Base-by-base conservation (phyloP, 2,329 filamentous ascomycete species). In the Lachnellula suecica region DNA sequence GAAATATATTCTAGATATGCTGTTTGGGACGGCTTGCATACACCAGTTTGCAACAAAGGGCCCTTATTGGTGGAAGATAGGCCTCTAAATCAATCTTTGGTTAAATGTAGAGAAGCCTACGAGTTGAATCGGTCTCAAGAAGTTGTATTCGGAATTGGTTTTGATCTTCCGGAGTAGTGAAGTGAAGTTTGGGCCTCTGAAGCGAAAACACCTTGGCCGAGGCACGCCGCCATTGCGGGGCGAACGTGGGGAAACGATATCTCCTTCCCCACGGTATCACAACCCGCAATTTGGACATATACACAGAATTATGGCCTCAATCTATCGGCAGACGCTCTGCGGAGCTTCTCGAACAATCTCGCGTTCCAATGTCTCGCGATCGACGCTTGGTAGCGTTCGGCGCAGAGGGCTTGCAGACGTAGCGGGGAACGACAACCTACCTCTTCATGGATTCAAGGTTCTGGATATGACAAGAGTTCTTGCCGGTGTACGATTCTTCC, bases 381-480 rank as follows among this genome's bases (percentile, higher is more conserved):
- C 47, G 43, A 23, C 41, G 2, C 29, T 53, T 9, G 48, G 42
- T 27, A 44, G 40, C 19, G 44, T 50, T 24, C 56, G 43, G 35
- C 55, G 57, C 23, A 58, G 63, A 54, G 45, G 31, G 19, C 53
- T 65, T 25, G 61, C 63, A 29, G 51, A 56, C 50, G 48, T 54
- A 13, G 52, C 58, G 19, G 40, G 31, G n/a, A 51, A 61, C 47
- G 64, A 66, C 38, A 61, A 74, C 15, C 70, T 88, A 27, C 93
- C 94, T 20, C 78, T 99, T 62, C 83, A 90, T 31, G 94, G 94
- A 1, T 87, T 94, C 62, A 85, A 89, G 50, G 92, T 97, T 13
- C 79, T 99, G 57, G 94, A 99, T 70, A 95, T 99, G 91, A 97
- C 93, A 3, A 83, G 94, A 73, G 94, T 99, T 2, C 74, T 99